A percentile compares a stretch with the other conserved stretches of the same genome.
phyloP scores from a whole-genome alignment of 2,329 filamentous ascomycete species.

The Fusarium brachygibbosum region DNA sequence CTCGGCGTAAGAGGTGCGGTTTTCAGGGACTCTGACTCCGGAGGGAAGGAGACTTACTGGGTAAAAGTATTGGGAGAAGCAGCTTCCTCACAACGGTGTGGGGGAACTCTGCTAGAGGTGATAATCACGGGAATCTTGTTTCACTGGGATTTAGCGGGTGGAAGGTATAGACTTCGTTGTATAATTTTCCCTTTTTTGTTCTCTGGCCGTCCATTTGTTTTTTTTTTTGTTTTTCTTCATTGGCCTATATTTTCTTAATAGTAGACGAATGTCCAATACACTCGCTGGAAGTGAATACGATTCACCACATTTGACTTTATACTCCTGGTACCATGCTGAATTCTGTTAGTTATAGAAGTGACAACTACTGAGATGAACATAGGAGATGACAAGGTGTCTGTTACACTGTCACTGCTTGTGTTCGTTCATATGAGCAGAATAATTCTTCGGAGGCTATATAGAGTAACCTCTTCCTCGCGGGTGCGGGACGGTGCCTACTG shows the following conservation, averaged over 20 bases:
- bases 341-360: not conserved
- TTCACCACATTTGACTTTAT: constrained; percentile 8
- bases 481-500: too few species aligned
- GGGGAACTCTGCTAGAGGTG: constrained; percentile 25
- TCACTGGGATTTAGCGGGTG: constrained; percentile 44
- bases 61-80: constrained; percentile 32
- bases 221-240: constrained; percentile 1
- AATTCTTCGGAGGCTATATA: not conserved
- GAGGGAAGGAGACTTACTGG: constrained; percentile 45
- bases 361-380: not conserved
- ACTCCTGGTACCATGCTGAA: not conserved
- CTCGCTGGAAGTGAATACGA: constrained; percentile 44
- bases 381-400: too few species aligned
- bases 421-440: not conserved
- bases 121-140: constrained; percentile 39
- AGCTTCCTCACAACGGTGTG: constrained; percentile 13
- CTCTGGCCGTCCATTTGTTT: constrained; percentile 5
- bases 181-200: constrained; percentile 29
- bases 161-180: constrained; percentile 39
- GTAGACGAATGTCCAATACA: constrained; percentile 43
- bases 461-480: not conserved
- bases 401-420: too few species aligned
- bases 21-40: constrained; percentile 41
- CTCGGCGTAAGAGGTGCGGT: constrained; percentile 48
- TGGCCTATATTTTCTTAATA: constrained; percentile 49